Evolutionary conservation across 192 early-diverging fungal genomes (phyloP).

Genomic region (Helicostylum pulchrum): DNA sequence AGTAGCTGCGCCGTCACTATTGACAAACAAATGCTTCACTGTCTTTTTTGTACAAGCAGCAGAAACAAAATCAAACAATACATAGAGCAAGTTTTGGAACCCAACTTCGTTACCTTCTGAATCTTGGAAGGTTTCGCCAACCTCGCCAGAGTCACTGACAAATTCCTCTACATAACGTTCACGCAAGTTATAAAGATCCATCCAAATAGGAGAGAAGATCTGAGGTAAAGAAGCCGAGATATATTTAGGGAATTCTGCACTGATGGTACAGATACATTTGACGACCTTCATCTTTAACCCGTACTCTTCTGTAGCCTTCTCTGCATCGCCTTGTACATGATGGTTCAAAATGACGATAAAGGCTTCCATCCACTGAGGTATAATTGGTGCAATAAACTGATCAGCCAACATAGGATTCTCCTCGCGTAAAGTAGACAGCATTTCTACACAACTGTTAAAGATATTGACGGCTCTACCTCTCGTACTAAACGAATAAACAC

Average conservation of each 20-base stretch:
- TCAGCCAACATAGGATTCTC: slow-evolving; percentile 70
- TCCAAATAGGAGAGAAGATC: slow-evolving; percentile 71
- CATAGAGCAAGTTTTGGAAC: slow-evolving; percentile 63
- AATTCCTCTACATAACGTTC: slow-evolving; percentile 52
- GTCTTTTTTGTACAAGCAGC: slow-evolving; percentile 54
- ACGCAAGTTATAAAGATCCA: slow-evolving; percentile 58
- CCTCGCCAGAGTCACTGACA: slow-evolving; percentile 38
- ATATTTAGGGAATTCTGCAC: slow-evolving; percentile 63
- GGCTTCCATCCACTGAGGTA: slow-evolving; percentile 74
- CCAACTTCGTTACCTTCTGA: slow-evolving; percentile 70
- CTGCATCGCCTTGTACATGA: slow-evolving; percentile 44
- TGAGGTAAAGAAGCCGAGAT: slow-evolving; percentile 44
- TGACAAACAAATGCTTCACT: slow-evolving; percentile 49
- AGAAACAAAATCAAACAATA: slow-evolving; percentile 66
- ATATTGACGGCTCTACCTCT: slow-evolving; percentile 77
- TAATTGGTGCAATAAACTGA: slow-evolving; percentile 69
- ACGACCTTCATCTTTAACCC: slow-evolving; percentile 71
- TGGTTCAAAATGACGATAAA: slow-evolving; percentile 64
- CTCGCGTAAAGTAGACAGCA: slow-evolving; percentile 75
- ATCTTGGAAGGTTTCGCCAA: slow-evolving; percentile 52
- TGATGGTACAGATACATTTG: slow-evolving; percentile 60
- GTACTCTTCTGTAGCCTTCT: slow-evolving; percentile 49
- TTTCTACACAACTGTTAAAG: slow-evolving; percentile 82
- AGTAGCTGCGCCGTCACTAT: slow-evolving; percentile 35
- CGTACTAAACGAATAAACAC: slow-evolving; percentile 60